Conservation (phyloP, 2,329 filamentous ascomycete genomes). For the Tolypocladium nubicola region DNA sequence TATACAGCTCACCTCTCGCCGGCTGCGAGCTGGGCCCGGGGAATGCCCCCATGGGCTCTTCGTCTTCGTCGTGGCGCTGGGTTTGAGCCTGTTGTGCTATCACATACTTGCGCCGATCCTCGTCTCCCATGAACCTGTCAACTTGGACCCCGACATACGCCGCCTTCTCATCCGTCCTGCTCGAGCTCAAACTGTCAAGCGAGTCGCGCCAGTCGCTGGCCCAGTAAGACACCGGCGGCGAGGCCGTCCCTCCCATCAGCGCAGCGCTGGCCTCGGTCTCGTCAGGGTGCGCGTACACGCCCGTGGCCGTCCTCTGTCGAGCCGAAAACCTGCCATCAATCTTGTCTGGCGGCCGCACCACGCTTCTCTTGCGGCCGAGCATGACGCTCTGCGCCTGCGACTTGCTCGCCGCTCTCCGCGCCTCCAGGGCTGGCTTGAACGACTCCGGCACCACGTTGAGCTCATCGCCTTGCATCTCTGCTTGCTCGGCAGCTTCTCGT, state of each 20-base stretch:
- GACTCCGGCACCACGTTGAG: slow-evolving; percentile 83
- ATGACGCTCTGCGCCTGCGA: slow-evolving; percentile 14
- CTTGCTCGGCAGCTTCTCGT: slow-evolving; percentile 73
- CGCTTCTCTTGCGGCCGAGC: slow-evolving; percentile 41
- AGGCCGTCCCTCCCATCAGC: background rate
- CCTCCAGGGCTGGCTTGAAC: slow-evolving; percentile 54
- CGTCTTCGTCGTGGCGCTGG: slow-evolving; percentile 8
- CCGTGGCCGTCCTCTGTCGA: slow-evolving; percentile 54
- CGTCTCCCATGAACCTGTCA: slow-evolving; percentile 68
- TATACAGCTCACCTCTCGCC: background rate
- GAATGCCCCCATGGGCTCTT: background rate
- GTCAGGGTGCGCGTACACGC: slow-evolving; percentile 59
- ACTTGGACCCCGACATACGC: slow-evolving; percentile 30
- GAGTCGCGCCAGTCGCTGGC: slow-evolving; percentile 38
- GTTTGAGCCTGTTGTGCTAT: slow-evolving; percentile 51
- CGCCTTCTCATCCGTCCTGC: slow-evolving; percentile 37
- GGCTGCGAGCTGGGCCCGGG: background rate
- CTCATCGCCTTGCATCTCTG: slow-evolving; percentile 71
- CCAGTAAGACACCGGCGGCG: background rate
- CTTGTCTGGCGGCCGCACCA: slow-evolving; percentile 60
- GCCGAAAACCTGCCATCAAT: slow-evolving; percentile 72
- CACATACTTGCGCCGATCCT: slow-evolving; percentile 65
- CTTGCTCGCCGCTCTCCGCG: slow-evolving; percentile 23
- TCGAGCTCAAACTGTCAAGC: slow-evolving; percentile 54
- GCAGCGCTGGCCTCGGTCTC: slow-evolving; percentile 33